Evolutionary conservation across 441 rosid species (phyloP).

Genomic region (Flueggea neowawraea): DNA sequence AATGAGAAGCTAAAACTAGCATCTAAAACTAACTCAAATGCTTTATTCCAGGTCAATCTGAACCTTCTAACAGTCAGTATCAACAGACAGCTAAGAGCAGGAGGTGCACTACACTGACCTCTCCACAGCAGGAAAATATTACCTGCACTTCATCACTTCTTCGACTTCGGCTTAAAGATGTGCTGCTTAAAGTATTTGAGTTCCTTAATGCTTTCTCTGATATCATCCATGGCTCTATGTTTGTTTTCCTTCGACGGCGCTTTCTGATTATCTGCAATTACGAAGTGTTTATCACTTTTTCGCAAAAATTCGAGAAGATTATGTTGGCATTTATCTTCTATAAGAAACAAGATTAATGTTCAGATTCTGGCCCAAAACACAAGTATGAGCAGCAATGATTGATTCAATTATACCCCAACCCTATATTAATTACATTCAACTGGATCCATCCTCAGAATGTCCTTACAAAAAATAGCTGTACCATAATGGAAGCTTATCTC

Average conservation of each 20-base stretch:
- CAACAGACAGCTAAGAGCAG: not conserved
- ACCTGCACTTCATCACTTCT: slow-evolving; percentile 23
- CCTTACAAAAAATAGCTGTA: too few relatives aligned
- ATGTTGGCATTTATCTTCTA: not conserved
- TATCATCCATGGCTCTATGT: slow-evolving; percentile 92
- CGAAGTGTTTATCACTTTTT: slow-evolving; percentile 4
- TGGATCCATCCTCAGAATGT: too few relatives aligned
- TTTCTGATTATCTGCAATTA: slow-evolving; percentile 44
- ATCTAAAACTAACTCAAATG: too few relatives aligned
- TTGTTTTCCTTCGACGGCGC: slow-evolving; percentile 70
- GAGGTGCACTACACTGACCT: not conserved
- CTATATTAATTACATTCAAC: too few relatives aligned
- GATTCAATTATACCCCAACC: too few relatives aligned
- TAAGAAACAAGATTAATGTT: not conserved
- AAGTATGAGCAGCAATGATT: too few relatives aligned
- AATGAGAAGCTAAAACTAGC: too few relatives aligned
- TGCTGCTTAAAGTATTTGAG: slow-evolving; percentile 75
- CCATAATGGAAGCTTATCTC: too few relatives aligned
- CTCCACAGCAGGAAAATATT: not conserved
- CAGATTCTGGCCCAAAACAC: too few relatives aligned
- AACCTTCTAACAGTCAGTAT: too few relatives aligned
- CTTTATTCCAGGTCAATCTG: too few relatives aligned
- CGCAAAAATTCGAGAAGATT: not conserved
- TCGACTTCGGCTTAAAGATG: slow-evolving; percentile 54
- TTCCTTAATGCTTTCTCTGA: slow-evolving; percentile 82